phyloP scores from a whole-genome alignment of 805 yeast species.

The Blastobotrys robertii region DNA sequence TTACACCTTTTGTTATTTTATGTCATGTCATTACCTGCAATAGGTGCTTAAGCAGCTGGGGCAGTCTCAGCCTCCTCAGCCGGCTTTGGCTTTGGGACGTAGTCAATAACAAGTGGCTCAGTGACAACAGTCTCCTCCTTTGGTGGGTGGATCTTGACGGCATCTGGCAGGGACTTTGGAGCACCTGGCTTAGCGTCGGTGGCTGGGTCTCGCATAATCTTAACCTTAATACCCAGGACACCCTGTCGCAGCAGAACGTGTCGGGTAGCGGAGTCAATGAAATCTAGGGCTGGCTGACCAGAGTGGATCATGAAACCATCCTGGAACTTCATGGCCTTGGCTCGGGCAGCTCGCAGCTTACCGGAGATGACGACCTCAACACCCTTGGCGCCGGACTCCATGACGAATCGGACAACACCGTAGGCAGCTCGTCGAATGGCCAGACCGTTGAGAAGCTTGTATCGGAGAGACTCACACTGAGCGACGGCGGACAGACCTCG shows the following conservation, averaged over 20 bases:
- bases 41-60: conserved; percentile 21
- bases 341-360: conserved; percentile 99
- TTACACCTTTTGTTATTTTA: neutral
- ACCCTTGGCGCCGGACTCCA: conserved; percentile 99
- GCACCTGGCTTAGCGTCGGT: conserved; percentile 28
- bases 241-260: conserved; percentile 99
- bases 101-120: conserved; percentile 75
- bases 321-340: conserved; percentile 99
- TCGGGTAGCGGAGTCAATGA: conserved; percentile 98
- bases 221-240: conserved; percentile 98
- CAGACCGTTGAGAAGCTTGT: conserved; percentile 96
- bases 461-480: conserved; percentile 97
- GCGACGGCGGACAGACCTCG: conserved; percentile 99
- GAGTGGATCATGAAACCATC: conserved; percentile 99
- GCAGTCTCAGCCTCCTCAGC: conserved; percentile 25
- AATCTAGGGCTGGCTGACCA: conserved; percentile 99
- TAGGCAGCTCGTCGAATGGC: conserved; percentile 99
- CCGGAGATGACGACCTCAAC: conserved; percentile 99
- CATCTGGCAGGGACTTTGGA: conserved; percentile 67
- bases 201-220: conserved; percentile 98
- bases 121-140: conserved; percentile 60
- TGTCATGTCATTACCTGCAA: neutral
- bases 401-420: conserved; percentile 99
- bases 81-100: conserved; percentile 34
- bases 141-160: conserved; percentile 85